A percentile compares a stretch with the other conserved stretches of the same genome.
phyloP scores from a whole-genome alignment of 768 basidiomycete species.

The Leccinum disarticulatum region DNA sequence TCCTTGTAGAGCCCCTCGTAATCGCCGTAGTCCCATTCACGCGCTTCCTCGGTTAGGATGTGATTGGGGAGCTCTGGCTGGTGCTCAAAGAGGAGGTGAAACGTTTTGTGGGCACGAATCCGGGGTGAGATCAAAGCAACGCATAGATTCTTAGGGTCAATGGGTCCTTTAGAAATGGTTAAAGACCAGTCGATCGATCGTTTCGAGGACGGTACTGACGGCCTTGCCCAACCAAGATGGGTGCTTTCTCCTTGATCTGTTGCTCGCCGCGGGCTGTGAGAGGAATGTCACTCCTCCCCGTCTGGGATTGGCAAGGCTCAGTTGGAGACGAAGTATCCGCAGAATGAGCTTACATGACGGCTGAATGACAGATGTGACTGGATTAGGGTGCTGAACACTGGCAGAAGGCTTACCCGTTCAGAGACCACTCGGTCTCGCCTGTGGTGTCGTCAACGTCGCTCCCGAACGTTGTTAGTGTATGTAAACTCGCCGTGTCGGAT shows the following conservation, averaged over 20 bases:
- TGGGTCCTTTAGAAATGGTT: slow-evolving; percentile 46
- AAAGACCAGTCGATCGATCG: neutral
- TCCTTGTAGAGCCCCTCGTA: slow-evolving; percentile 81
- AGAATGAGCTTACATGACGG: slow-evolving; percentile 52
- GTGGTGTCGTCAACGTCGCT: slow-evolving; percentile 2
- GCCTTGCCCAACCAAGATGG: slow-evolving; percentile 69
- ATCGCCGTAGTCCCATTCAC: slow-evolving; percentile 92
- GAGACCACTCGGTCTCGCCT: slow-evolving; percentile 95
- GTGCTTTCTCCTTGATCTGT: slow-evolving; percentile 64
- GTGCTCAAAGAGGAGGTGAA: slow-evolving; percentile 71
- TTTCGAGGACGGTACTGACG: slow-evolving; percentile 47
- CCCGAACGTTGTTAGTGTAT: neutral
- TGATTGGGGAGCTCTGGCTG: slow-evolving; percentile 48
- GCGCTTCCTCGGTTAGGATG: slow-evolving; percentile 59
- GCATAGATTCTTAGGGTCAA: slow-evolving; percentile 79
- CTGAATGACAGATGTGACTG: slow-evolving; percentile 32
- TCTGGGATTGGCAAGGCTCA: slow-evolving; percentile 45
- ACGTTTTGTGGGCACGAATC: slow-evolving; percentile 80
- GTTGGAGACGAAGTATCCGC: neutral
- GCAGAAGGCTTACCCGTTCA: slow-evolving; percentile 61
- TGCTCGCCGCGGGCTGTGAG: slow-evolving; percentile 75
- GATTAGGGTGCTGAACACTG: neutral
- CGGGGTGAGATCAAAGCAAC: slow-evolving; percentile 86
- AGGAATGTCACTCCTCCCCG: slow-evolving; percentile 85
- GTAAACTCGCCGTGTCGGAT: slow-evolving; percentile 66